phyloP scores from a whole-genome alignment of 2,329 filamentous ascomycete genomes.

The Grosmannia penicillata region DNA sequence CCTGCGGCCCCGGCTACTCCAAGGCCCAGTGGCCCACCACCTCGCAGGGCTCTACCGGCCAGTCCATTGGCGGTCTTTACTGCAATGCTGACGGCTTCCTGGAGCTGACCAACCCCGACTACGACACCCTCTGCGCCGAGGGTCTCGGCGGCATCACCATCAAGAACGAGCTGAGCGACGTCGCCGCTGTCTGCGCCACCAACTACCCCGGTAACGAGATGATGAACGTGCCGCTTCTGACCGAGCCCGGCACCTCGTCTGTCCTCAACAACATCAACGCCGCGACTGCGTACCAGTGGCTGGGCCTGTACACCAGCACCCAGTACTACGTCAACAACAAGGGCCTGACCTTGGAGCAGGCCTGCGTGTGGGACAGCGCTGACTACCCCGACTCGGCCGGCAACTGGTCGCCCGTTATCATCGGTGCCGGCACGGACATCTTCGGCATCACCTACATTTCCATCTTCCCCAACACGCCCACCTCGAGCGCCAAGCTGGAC shows the following conservation, averaged over 20 bases:
- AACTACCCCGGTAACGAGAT: constrained; percentile 89
- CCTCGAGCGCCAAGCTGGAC: constrained; percentile 52
- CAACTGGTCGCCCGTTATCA: constrained; percentile 79
- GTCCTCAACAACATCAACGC: constrained; percentile 64
- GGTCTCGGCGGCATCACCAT: constrained; percentile 60
- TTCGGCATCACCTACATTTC: constrained; percentile 61
- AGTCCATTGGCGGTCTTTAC: constrained; percentile 78
- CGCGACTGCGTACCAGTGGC: constrained; percentile 61
- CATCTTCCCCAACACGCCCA: constrained; percentile 73
- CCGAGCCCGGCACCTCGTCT: constrained; percentile 41
- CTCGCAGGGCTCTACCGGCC: constrained; percentile 60
- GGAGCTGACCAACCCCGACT: constrained; percentile 55
- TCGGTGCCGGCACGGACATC: constrained; percentile 60
- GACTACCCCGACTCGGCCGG: constrained; percentile 40
- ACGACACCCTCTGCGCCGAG: constrained; percentile 56
- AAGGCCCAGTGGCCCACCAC: constrained; percentile 74
- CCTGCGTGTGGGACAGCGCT: constrained; percentile 58
- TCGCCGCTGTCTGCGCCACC: constrained; percentile 75
- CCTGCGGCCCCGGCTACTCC: constrained; percentile 80
- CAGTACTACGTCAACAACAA: constrained; percentile 95
- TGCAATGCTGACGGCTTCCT: constrained; percentile 64
- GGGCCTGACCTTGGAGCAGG: constrained; percentile 49
- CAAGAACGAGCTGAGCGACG: constrained; percentile 53
- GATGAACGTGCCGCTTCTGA: constrained; percentile 66
- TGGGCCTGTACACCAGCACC: constrained; percentile 61